Evolutionary conservation across 1,284 basidiomycete species (phyloP), one percentile per base, ranked within the genome.

Genomic region (Paramarasmius palmivorus): DNA sequence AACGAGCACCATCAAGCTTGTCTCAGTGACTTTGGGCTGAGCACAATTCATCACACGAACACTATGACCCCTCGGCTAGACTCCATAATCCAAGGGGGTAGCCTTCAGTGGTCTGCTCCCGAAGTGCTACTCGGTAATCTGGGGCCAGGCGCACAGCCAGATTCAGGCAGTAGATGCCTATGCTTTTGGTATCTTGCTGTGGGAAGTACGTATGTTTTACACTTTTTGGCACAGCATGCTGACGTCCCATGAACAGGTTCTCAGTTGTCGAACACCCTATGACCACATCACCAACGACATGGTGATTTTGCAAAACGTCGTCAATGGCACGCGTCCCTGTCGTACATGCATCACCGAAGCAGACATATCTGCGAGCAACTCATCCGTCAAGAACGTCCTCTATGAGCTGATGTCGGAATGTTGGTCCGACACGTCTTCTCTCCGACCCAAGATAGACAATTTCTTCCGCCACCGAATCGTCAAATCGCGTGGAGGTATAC

Each of bases 31-130:
- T 47, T 47, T 34, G 45, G 45, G 5, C 32, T 47, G 3, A 47
- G 45, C 26, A 47, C 45, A 14, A 32, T 47, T n/a, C 45, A 47
- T 35, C 45, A 47, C 26, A 47, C 45, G 1, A 47, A 47, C 26
- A 47, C 45, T 4, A 47, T 47, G 45, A 47, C 45, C 14, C 45
- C 45, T 20, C 45, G 45, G 29, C 29, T 47, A 9, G 45, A 47
- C 26, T 47, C 45, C 25, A 26, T 47, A n/a, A 47, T 47, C 25
- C n/a, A 22, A 17, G 45, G 25, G 7, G 45, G 45, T 17, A 47
- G 45, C 32, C 45, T 47, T 9, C 45, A 26, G 4, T 47, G 45
- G 45, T 32, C 15, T 19, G 25, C 45, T 19, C 45, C 45, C 2
- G 45, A 47, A 7, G 22, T 26, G 32, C 45, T 47, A 6, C 29